Base-by-base conservation (phyloP, 2,329 filamentous ascomycete species). In the Colletotrichum aenigma region DNA sequence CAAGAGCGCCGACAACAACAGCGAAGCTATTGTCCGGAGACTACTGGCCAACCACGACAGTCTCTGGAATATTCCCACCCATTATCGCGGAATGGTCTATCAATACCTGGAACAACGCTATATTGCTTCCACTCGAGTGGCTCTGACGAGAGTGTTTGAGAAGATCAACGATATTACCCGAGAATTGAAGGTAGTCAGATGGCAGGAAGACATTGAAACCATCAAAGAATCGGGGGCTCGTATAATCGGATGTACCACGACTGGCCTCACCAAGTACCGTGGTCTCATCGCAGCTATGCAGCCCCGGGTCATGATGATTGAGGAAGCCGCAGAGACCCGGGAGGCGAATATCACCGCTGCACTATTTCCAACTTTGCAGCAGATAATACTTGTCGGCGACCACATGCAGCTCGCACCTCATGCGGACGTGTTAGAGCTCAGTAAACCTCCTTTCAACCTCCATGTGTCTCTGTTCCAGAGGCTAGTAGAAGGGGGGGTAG, bases 401-500 rank as follows among this genome's bases (percentile, higher is more conserved):
- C 95, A 97, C 78, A 91, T 95, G 82, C 95, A 97, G 80, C 87
- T 97, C 3, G 91, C 92, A 12, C 95, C 93, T 0, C 91, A 93
- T 61, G 94, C 93, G 72, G 90, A 93, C 60, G 87, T 94, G 1
- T 85, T 84, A 3, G 88, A 90, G 2, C 88, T 96, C 2, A 90
- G 90, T 43, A 84, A 86, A 0, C 82, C 88, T 0, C 94, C 94
- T 0, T 95, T 90, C 81, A 89, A 91, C 77, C 87, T 97, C 43
- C 91, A 94, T 36, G 85, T 95, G 0, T 97, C 95, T 0, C 89
- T 97, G 79, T 97, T 97, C 79, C 94, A 97, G 84, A 90, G 95
- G 2, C 87, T 97, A 16, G 89, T 97, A n/a, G 86, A 88, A 6
- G 91, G 94, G 18, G 81, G 87, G 0, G 84, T 96, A 21, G 89